These are phyloP conservation scores for Metschnikowia kunwiensis DNA, from an alignment of 805 yeast species.

Conservation along the genomic window DNA sequence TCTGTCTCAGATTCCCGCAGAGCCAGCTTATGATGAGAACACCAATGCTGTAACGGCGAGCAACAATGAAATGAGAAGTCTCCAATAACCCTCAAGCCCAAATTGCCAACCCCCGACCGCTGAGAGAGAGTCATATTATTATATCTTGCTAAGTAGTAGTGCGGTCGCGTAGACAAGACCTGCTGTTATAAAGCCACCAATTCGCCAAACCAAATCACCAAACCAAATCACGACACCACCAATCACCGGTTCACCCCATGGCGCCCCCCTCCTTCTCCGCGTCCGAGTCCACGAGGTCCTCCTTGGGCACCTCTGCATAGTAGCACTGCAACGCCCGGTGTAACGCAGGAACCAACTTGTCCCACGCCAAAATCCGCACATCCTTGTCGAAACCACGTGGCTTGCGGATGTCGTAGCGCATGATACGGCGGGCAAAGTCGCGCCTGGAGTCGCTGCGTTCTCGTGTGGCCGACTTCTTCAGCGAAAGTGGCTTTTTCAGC, in stretches of 20 bases:
- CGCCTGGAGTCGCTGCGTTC: slow-evolving; percentile 8
- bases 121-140: no score
- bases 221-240: background rate
- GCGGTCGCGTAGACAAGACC: no score
- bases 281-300: slow-evolving; percentile 4
- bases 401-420: slow-evolving; percentile 59
- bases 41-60: no score
- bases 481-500: slow-evolving; percentile 57
- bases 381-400: slow-evolving; percentile 71
- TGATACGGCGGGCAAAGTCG: slow-evolving; percentile 61
- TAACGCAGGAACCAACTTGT: slow-evolving; percentile 55
- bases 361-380: slow-evolving; percentile 61
- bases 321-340: slow-evolving; percentile 64
- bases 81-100: no score
- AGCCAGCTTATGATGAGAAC: no score
- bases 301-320: slow-evolving; percentile 52
- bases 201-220: background rate
- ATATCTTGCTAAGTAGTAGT: no score
- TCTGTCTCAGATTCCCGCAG: no score
- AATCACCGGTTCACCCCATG: background rate
- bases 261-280: background rate
- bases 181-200: background rate
- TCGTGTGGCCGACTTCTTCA: slow-evolving; percentile 32
- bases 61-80: no score
- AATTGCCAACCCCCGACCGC: no score